Percentiles rank a stretch among this genome's conserved stretches.
Evolutionary conservation across 2,329 filamentous ascomycete genomes (phyloP).

Genomic region (Epichloe uncinata): DNA sequence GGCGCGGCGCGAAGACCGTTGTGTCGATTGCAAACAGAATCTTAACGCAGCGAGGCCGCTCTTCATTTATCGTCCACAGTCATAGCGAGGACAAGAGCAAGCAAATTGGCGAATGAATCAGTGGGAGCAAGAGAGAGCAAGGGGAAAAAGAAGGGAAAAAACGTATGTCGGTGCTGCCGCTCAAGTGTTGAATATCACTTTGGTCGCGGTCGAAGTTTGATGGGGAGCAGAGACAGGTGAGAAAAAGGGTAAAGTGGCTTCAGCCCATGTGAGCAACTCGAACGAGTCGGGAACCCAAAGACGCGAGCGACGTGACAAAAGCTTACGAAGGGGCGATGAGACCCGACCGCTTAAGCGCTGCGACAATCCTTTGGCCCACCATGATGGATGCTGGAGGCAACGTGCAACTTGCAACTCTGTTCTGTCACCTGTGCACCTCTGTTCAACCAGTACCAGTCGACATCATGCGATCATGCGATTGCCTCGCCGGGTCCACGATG

Average conservation of each 20-base stretch:
- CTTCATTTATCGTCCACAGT: not conserved
- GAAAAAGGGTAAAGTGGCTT: not conserved
- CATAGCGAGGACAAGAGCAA: slow-evolving; percentile 1
- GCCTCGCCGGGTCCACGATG: not conserved
- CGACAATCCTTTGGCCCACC: not conserved
- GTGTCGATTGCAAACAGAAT: not conserved
- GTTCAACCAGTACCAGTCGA: not conserved
- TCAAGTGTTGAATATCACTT: not conserved
- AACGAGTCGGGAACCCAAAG: no score
- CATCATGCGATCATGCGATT: not conserved
- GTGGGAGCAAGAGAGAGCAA: not conserved
- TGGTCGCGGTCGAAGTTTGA: not conserved
- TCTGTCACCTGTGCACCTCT: not conserved
- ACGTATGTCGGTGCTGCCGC: not conserved
- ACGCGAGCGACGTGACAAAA: not conserved
- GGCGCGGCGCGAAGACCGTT: not conserved
- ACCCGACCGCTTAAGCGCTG: not conserved
- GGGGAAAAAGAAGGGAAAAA: not conserved
- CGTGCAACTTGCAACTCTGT: not conserved
- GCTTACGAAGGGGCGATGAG: not conserved
- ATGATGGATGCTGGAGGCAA: not conserved
- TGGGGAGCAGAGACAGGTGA: no score
- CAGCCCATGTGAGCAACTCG: no score
- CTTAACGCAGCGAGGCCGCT: not conserved
- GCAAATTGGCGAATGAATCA: not conserved